Base-by-base conservation (phyloP, 495 filamentous ascomycete species). In the Penicillium atrosanguineum region DNA sequence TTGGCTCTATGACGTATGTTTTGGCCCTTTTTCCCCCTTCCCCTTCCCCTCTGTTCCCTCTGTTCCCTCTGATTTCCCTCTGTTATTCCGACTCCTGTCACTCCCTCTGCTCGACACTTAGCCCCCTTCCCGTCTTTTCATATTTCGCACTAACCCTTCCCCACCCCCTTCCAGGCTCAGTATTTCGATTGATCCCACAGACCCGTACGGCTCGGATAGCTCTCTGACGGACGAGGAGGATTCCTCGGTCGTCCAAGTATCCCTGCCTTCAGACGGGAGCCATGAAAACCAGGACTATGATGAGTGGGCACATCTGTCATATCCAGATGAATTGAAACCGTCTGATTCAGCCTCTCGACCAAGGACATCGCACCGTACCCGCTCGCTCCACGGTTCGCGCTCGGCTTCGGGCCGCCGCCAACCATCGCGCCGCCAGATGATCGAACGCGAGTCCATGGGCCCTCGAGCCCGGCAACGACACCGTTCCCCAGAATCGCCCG, bases 271-370 rank as follows among this genome's bases (percentile, higher is more conserved):
- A 38, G 69, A 62, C 41, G 79, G 70, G 54, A 83, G 78, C 68
- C 75, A 79, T 71, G 76, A 73, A 40, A 77, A 71, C 62, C 64
- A 68, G 36, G 71, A 80, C 21, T 77, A 83, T 26, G 77, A 73
- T 50, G 79, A 83, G 59, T 82, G 81, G 64, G 75, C 77, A 53
- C 63, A 73, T 49, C 53, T 77, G 48, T 46, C 73, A 51, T 79
- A 79, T 56, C 75, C 74, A 52, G 86, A 85, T 62, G 89, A 92
- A 60, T 71, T 94, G 59, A 84, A 87, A 46, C 87, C 89, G 20
- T 88, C 85, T 34, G 90, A 95, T 74, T 92, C 89, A n/a, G 89
- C 89, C 25, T 93, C 84, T 56, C 75, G 83, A 53, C 79, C 82
- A 52, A 77, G 80, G 45, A 79, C 79, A 42, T 75, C 77, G 20